Conservation (phyloP, 495 filamentous ascomycete genomes). For the Penicillium pancosmium region DNA sequence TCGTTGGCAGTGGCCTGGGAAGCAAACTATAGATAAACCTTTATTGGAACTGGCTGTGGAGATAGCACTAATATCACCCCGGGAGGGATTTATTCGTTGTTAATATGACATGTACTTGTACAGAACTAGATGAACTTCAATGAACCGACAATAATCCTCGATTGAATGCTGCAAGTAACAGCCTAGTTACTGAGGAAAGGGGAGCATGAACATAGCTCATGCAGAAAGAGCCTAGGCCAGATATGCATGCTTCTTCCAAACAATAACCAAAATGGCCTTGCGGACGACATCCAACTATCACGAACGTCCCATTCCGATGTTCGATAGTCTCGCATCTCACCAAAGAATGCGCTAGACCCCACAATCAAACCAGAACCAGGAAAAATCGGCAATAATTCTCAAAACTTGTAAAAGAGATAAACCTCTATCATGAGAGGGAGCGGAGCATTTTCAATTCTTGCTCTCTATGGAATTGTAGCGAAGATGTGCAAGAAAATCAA, state of each 20-base stretch:
- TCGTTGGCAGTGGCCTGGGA: constrained; percentile 25
- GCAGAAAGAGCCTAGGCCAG: constrained; percentile 2
- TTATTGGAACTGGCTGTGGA: not conserved
- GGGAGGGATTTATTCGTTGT: constrained; percentile 15
- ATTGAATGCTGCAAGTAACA: constrained; percentile 13
- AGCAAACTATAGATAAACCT: constrained; percentile 40
- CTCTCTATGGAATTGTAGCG: not conserved
- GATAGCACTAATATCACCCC: not conserved
- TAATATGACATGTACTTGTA: constrained; percentile 45
- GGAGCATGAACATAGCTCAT: not conserved
- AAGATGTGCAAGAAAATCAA: constrained; percentile 20
- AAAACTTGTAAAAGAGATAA: not conserved
- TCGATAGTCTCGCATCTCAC: not conserved
- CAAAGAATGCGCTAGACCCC: not conserved
- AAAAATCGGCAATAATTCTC: not conserved
- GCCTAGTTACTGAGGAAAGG: not conserved
- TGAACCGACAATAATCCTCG: constrained; percentile 10
- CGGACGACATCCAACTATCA: not conserved
- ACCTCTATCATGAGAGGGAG: not conserved
- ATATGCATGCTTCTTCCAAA: not conserved
- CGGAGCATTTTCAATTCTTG: constrained; percentile 1
- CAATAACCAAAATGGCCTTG: not conserved
- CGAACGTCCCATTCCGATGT: not conserved
- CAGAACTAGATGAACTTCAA: constrained; percentile 31
- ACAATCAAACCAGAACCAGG: not conserved